Evolutionary conservation across 106 monocot genomes (phyloP).

Genomic region (Cymbidium sinense): DNA sequence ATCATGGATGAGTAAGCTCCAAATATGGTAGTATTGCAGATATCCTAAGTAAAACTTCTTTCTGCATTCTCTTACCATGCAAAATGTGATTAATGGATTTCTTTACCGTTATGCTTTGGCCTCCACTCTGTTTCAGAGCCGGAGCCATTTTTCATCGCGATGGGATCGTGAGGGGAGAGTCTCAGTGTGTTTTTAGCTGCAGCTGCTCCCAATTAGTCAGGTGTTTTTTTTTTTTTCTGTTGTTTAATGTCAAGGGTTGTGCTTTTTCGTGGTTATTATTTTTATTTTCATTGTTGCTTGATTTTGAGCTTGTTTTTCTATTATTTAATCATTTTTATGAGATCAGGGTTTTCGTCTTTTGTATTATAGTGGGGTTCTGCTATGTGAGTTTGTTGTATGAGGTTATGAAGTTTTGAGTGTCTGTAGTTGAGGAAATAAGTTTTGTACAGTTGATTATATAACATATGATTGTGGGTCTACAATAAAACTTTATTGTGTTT

Average conservation of each 20-base stretch:
- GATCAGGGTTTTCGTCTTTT: not conserved
- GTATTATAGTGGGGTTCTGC: not conserved
- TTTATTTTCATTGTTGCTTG: conserved; percentile 11
- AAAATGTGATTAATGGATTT: conserved; percentile 1
- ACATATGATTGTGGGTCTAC: not conserved
- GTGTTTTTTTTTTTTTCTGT: conserved; percentile 3
- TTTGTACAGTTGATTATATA: not conserved
- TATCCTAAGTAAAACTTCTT: not conserved
- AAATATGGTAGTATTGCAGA: not conserved
- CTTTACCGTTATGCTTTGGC: not conserved
- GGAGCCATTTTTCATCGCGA: not conserved
- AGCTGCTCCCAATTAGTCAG: conserved; percentile 41
- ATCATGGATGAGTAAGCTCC: not conserved
- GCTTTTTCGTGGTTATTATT: not conserved
- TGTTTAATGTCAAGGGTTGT: not conserved
- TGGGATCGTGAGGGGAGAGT: conserved; percentile 18
- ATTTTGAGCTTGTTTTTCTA: conserved; percentile 32
- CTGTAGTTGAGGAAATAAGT: not conserved
- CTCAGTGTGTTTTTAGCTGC: conserved; percentile 59
- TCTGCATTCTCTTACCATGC: not conserved
- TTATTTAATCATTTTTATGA: not conserved
- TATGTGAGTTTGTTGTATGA: not conserved
- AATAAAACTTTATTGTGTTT: not conserved
- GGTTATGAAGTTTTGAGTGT: not conserved
- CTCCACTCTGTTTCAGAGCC: not conserved